Percentiles rank a stretch among this genome's conserved stretches.
phyloP scores from a whole-genome alignment of 257 asterid species.

The Rubia yunnanensis region DNA sequence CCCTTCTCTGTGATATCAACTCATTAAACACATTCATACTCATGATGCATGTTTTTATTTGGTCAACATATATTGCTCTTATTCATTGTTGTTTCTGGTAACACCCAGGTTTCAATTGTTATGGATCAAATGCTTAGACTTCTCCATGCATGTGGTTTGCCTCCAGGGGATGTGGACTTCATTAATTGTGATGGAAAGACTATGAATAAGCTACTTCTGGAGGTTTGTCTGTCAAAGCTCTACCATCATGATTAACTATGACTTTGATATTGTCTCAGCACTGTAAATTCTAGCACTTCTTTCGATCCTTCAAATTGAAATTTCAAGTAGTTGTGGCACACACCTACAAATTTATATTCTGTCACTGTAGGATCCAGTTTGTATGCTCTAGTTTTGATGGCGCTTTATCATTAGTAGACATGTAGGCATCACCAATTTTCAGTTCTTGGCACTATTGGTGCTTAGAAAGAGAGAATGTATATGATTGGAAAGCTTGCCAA shows the following conservation, averaged over 20 bases:
- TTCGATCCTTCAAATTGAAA: not conserved
- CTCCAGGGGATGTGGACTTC: conserved; percentile 76
- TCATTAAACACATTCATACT: not conserved
- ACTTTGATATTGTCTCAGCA: not conserved
- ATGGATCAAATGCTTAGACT: conserved; percentile 92
- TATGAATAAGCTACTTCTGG: conserved; percentile 77
- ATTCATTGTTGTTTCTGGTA: not conserved
- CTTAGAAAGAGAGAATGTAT: not conserved
- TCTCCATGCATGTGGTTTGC: conserved; percentile 91
- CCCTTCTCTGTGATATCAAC: not conserved
- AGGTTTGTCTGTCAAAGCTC: conserved; percentile 43
- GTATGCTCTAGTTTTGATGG: not conserved
- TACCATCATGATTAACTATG: not conserved
- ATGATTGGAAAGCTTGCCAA: not conserved
- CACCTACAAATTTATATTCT: not conserved
- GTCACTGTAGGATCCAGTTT: not conserved
- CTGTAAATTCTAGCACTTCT: not conserved
- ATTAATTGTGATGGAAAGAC: conserved; percentile 80
- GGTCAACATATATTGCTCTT: not conserved
- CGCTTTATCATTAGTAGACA: not conserved
- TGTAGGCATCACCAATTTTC: not conserved
- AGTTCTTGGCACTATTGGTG: not conserved
- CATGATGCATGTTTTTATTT: not conserved
- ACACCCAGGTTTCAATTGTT: conserved; percentile 66
- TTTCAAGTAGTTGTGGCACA: not conserved